Evolutionary conservation across 2,329 filamentous ascomycete genomes (phyloP).

Genomic region (Colletotrichum lini): DNA sequence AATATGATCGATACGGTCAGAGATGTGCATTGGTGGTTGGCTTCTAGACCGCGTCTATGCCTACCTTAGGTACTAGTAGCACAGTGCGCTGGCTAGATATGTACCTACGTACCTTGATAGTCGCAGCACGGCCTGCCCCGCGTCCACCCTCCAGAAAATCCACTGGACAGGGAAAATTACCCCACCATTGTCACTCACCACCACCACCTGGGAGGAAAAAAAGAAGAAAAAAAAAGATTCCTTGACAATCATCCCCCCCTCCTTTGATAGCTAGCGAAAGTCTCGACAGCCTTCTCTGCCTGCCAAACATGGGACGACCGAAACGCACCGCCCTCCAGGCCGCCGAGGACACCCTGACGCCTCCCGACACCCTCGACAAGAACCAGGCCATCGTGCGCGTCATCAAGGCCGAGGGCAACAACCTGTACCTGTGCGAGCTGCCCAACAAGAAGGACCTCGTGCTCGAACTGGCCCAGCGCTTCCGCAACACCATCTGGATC

Average conservation of each 20-base stretch:
- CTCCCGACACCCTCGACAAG: conserved; percentile 70
- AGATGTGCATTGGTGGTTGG: neutral
- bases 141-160: conserved; percentile 20
- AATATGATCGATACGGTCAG: neutral
- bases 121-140: conserved; percentile 17
- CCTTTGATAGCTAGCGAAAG: neutral
- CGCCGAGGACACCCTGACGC: conserved; percentile 77
- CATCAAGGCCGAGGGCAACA: conserved; percentile 88
- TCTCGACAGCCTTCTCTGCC: neutral
- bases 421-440: conserved; percentile 84
- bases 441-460: conserved; percentile 77
- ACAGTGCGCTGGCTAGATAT: no score
- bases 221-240: conserved; percentile 21
- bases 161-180: conserved; percentile 26
- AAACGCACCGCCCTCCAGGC: conserved; percentile 85
- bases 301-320: conserved; percentile 53
- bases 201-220: neutral
- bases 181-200: conserved; percentile 31
- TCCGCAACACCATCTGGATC: conserved; percentile 95
- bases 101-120: neutral
- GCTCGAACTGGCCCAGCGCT: conserved; percentile 86
- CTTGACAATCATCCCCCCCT: neutral
- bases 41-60: no score
- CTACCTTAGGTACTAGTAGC: no score
- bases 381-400: conserved; percentile 83